Evolutionary conservation across 768 basidiomycete species (phyloP).

Genomic region (Collybia nuda): DNA sequence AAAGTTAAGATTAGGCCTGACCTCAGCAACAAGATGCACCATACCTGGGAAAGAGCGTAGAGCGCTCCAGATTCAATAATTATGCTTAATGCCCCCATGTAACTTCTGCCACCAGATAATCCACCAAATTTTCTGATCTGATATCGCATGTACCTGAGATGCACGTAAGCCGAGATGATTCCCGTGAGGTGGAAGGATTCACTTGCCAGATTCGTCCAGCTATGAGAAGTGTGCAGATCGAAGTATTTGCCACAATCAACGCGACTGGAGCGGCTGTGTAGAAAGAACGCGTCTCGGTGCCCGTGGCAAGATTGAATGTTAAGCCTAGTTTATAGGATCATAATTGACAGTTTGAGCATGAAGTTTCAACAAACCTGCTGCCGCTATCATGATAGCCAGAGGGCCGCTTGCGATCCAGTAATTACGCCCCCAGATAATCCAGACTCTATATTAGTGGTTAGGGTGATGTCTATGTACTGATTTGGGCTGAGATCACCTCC

Average conservation of each 20-base stretch:
- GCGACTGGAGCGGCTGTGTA: background rate
- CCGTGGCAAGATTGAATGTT: background rate
- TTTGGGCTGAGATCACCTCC: background rate
- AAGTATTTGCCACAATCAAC: slow-evolving; percentile 4
- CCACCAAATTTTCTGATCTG: background rate
- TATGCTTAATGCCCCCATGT: background rate
- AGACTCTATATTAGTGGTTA: background rate
- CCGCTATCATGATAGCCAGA: slow-evolving; percentile 2
- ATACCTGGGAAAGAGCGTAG: slow-evolving; percentile 2
- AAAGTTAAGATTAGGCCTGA: background rate
- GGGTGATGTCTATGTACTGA: background rate
- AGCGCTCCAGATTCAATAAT: slow-evolving; percentile 5
- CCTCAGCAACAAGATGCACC: background rate
- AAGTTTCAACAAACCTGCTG: slow-evolving; percentile 1
- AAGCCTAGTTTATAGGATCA: background rate
- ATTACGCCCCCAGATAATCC: slow-evolving; percentile 5
- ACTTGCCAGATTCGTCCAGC: slow-evolving; percentile 2
- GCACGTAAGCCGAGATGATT: background rate
- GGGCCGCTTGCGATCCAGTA: slow-evolving; percentile 4
- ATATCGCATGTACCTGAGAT: slow-evolving; percentile 4
- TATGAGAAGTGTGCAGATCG: slow-evolving; percentile 3
- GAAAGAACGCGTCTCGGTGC: background rate
- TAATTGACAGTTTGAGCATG: background rate
- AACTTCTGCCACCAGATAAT: background rate
- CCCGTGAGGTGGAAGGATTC: background rate